A percentile compares a stretch with the other conserved stretches of the same genome.
Evolutionary conservation across 495 filamentous ascomycete species (phyloP).

Genomic region (Copromyces sp.): DNA sequence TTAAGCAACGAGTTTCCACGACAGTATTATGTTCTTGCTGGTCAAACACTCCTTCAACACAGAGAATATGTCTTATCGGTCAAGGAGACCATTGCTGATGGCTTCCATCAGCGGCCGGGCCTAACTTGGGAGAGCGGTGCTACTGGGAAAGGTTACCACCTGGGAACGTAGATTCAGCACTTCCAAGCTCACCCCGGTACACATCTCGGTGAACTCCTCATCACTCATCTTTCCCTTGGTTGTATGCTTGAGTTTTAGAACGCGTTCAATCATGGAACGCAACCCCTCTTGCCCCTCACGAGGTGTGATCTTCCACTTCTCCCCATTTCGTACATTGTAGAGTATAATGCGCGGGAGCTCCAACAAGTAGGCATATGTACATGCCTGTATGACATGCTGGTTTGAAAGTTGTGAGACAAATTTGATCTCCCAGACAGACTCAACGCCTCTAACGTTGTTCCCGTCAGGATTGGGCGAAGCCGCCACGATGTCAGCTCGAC

Average conservation of each 20-base stretch:
- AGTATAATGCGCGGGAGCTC: constrained; percentile 4
- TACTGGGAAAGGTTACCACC: too few species aligned
- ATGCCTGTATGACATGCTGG: constrained; percentile 6
- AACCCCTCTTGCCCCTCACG: constrained; percentile 5
- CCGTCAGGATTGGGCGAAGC: background rate
- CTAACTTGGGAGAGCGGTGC: too few species aligned
- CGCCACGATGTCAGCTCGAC: constrained; percentile 1
- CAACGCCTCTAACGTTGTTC: background rate
- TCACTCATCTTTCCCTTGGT: background rate
- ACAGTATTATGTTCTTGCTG: too few species aligned
- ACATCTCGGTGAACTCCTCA: background rate
- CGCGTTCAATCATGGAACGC: constrained; percentile 7
- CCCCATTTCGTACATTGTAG: constrained; percentile 7
- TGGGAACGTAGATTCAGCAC: background rate
- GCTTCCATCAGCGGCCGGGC: too few species aligned
- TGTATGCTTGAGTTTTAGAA: constrained; percentile 7
- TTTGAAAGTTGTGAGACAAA: constrained; percentile 8
- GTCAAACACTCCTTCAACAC: too few species aligned
- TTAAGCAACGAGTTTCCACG: too few species aligned
- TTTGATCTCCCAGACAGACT: constrained; percentile 9
- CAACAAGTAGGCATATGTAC: constrained; percentile 6
- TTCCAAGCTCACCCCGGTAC: background rate
- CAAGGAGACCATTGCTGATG: too few species aligned
- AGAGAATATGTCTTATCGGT: too few species aligned
- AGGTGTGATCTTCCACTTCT: constrained; percentile 5